phyloP scores from a whole-genome alignment of 192 early-diverging fungal genomes.

The Funneliformis mosseae region DNA sequence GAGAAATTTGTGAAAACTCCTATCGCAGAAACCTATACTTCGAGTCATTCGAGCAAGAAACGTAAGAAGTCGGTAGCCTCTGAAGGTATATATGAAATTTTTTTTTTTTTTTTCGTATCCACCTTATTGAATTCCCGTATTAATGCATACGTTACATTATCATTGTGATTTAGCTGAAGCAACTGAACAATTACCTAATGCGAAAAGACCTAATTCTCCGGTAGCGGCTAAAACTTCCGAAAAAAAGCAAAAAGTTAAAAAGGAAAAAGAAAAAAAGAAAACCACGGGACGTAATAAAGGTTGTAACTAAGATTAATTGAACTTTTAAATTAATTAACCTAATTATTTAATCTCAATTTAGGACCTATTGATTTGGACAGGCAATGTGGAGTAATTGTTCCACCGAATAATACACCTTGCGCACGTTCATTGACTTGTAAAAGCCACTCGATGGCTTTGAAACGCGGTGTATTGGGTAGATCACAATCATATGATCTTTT shows the following conservation, averaged over 20 bases:
- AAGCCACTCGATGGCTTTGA: slow-evolving; percentile 87
- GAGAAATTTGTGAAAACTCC: background rate
- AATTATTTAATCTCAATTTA: slow-evolving; percentile 25
- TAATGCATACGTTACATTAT: background rate
- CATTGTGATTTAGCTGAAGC: background rate
- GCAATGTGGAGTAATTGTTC: slow-evolving; percentile 81
- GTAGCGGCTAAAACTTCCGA: slow-evolving; percentile 37
- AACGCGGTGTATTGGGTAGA: slow-evolving; percentile 82
- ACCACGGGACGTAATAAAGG: slow-evolving; percentile 52
- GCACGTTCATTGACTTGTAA: slow-evolving; percentile 93
- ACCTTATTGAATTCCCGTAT: background rate
- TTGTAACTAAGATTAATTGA: slow-evolving; percentile 28
- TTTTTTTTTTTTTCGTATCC: background rate
- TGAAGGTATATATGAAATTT: background rate
- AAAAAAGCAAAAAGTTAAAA: slow-evolving; percentile 59
- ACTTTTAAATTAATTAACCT: background rate
- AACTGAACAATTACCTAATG: background rate
- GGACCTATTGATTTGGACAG: slow-evolving; percentile 86
- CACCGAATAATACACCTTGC: slow-evolving; percentile 66
- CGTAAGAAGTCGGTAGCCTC: slow-evolving; percentile 1
- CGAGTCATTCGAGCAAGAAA: slow-evolving; percentile 20
- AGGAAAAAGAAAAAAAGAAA: slow-evolving; percentile 59
- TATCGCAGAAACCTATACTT: background rate
- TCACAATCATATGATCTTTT: slow-evolving; percentile 83
- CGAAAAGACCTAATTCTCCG: background rate